A percentile compares a stretch with the other conserved stretches of the same genome.
Conservation (phyloP, 2,329 filamentous ascomycete genomes). For the Sporothrix pseudoabietina region DNA sequence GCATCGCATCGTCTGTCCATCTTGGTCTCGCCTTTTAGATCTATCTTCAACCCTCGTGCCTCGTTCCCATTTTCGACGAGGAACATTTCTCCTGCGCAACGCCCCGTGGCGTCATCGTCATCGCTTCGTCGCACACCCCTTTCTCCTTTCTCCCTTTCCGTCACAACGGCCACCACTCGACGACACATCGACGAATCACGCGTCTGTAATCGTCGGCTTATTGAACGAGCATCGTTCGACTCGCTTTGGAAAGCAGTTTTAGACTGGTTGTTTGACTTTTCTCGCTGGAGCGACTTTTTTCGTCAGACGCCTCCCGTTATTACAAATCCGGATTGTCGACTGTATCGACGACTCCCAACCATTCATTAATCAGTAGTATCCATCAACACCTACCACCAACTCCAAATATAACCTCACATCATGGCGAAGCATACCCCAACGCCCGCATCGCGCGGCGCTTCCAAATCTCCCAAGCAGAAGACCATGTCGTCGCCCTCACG, state of each 20-base stretch:
- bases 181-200: not conserved
- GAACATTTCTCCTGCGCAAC: not conserved
- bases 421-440: conserved; percentile 50
- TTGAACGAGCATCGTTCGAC: not conserved
- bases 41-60: not conserved
- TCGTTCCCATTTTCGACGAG: not conserved
- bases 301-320: conserved; percentile 17
- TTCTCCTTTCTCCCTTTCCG: not conserved
- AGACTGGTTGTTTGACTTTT: not conserved
- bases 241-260: not conserved
- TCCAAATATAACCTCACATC: conserved; percentile 38
- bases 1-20: not conserved
- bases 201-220: not conserved
- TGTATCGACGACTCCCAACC: not conserved
- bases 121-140: not conserved
- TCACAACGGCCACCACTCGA: not conserved
- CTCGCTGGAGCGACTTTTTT: conserved; percentile 13
- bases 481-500: conserved; percentile 47
- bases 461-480: conserved; percentile 53
- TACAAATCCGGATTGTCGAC: conserved; percentile 7
- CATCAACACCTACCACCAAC: not conserved
- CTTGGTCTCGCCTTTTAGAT: no score
- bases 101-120: conserved; percentile 25
- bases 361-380: not conserved
- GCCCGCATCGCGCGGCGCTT: conserved; percentile 47